Evolutionary conservation across 306 rosid species (phyloP), one percentile per base, ranked within the genome.

Genomic region (Lathyrus sativus): DNA sequence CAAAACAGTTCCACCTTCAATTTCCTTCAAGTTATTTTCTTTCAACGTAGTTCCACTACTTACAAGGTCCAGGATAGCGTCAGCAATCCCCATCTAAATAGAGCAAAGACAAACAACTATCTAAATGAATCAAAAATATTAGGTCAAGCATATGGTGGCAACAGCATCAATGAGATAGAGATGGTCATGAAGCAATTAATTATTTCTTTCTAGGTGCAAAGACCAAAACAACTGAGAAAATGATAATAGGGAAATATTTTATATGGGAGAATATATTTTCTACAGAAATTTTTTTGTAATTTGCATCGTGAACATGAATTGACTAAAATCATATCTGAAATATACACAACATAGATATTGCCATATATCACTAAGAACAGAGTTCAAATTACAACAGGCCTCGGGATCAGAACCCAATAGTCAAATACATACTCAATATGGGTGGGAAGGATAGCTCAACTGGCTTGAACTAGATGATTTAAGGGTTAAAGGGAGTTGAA

Each of bases 11-110:
- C 99, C 97, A 8, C 96, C 97, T 78, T 88, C 84, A 24, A 93
- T 90, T 82, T 93, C 98, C 82, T 93, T 93, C 81, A 90, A 70
- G 77, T 93, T 88, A 77, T 90, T 93, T 75, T 93, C 97, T 79
- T 69, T 86, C 59, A 93, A 76, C 0, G 98, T 90, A 43, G 85
- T 93, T 38, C 98, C 96, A 69, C 98, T 92, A 73, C 96, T 90
- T 78, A 90, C 99, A 63, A 90, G 99, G 81, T 90, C 99, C 86
- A 93, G 84, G 65, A 93, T 93, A 71, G 96, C 99, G 80, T 93
- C 99, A 61, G 95, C 99, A 72, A 82, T 87, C 68, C 99, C 96
- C 97, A 90, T 90, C 96, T 90, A 78, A 75, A 78, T 44, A 70
- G 37, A 62, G 28, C 17, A 50, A 80, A 67, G 71, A 67, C 71